Evolutionary conservation across 106 monocot genomes (phyloP), one percentile per base, ranked within the genome.

Genomic region (Allium sativum): DNA sequence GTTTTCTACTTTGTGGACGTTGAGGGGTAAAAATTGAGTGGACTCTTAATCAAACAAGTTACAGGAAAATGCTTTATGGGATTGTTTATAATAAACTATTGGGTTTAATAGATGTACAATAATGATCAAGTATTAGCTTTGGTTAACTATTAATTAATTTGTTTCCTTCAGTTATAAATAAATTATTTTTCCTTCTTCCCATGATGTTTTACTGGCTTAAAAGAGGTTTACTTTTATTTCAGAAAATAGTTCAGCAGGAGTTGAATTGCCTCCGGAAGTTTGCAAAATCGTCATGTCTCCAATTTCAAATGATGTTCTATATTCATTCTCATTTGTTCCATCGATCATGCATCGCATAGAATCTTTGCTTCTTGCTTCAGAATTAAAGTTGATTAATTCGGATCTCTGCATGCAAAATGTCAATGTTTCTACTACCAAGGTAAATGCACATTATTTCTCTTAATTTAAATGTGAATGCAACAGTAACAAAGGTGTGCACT

Each of bases 181-280:
- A 3, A 31, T 0, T 31, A 3, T 31, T 5, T 31, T 31, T 31
- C 31, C 31, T 31, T 31, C 31, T 31, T 3, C 31, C 31, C 1
- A 2, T 31, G 31, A 3, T 31, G 31, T 31, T 31, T 31, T 31
- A 31, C 31, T 31, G 31, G 31, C 31, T 31, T 31, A 31, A 31
- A 31, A 31, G 31, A 31, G 31, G 31, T 31, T 47, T 46, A 6
- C 45, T 48, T 31, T 44, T 21, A 56, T 11, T 70, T 46, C 71
- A 79, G 79, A 53, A 52, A 44, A 18, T 7, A 58, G 40, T 42
- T 66, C 14, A 31, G 55, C 16, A 21, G 19, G 14, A 61, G 80
- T 88, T 45, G 83, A 83, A 48, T 77, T 88, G 70, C 88, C 88
- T 44, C 83, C 88, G 19, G 88, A 88, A 68, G 74, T 88, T 45